Conservation (phyloP, 2,329 filamentous ascomycete genomes). For the Calonectria pseudoreteaudii region DNA sequence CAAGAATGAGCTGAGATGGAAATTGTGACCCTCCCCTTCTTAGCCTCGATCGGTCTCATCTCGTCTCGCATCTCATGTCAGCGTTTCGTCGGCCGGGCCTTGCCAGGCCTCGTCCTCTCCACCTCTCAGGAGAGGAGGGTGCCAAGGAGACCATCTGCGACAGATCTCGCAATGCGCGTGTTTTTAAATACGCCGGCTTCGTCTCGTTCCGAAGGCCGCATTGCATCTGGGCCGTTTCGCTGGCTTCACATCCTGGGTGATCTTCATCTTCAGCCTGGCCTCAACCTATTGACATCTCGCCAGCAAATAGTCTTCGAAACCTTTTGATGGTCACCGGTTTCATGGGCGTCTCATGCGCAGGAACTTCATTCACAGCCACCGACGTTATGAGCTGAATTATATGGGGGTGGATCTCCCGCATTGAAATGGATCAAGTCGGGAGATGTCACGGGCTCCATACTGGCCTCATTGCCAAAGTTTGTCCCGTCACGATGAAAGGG, state of each 20-base stretch:
- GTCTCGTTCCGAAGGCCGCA: constrained; percentile 22
- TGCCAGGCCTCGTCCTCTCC: background rate
- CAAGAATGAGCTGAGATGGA: background rate
- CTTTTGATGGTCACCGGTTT: background rate
- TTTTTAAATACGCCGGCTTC: constrained; percentile 8
- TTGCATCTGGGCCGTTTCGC: constrained; percentile 14
- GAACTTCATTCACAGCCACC: background rate
- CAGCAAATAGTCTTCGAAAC: background rate
- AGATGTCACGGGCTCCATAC: constrained; percentile 3
- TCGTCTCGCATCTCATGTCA: constrained; percentile 1
- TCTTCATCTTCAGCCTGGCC: constrained; percentile 8
- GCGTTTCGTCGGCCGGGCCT: background rate
- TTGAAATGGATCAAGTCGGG: background rate
- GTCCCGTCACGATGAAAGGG: background rate
- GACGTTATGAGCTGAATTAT: constrained; percentile 9
- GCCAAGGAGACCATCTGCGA: constrained; percentile 1
- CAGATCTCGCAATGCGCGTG: constrained; percentile 6
- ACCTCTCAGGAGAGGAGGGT: background rate
- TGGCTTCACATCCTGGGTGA: background rate
- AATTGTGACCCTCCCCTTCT: background rate
- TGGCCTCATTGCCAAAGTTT: background rate
- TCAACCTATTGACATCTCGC: constrained; percentile 7
- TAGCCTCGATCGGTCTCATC: constrained; percentile 6
- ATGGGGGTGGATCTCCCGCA: constrained; percentile 19
- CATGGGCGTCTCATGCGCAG: constrained; percentile 18